Evolutionary conservation across 805 yeast genomes (phyloP), one percentile per base, ranked within the genome.

Genomic region (Saturnispora gosingensis): DNA sequence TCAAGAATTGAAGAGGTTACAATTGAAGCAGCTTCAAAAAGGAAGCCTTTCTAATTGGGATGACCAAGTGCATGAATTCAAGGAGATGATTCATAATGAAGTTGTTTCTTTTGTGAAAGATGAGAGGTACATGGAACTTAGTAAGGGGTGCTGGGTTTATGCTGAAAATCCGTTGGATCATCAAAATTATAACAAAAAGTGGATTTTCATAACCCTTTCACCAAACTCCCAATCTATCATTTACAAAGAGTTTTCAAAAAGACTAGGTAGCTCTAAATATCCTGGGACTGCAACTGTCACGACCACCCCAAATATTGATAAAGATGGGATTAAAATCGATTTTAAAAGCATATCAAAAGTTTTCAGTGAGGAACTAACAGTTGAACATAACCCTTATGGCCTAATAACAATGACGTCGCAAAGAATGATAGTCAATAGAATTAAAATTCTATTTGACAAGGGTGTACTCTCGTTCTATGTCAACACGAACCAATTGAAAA

Each of bases 111-210:
- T 85, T 62, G 88, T 87, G 15, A 77, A 78, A 52, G 89, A 85
- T 62, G 93, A 85, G 67, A 74, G 91, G 59, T 80, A 83, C 45
- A 66, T 85, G 52, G 82, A 81, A 61, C 67, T 88, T 46, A 80
- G 88, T 27, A 81, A 77, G 59, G 96, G 96, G 1, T 76, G 85
- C 2, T 88, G 95, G 95, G 90, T 85, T 13, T 83, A 73, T 61
- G 75, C 82, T 1, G 83, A 81, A 36, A 69, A 74, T 49, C 88
- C 85, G 25, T 54, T 58, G 47, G 63, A 57, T 11, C 40, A 54
- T 3, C 32, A 53, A 10, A 52, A 52, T 45, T 42, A 46, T 5
- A 50, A 54, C 32, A 53, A 56, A 36, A 48, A 46, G 10, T 58
- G 54, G 45, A 81, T 74, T 62, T 85, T 77, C 61, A 72, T 83